phyloP scores from a whole-genome alignment of 1,284 basidiomycete genomes.

The Irpex lacteus region DNA sequence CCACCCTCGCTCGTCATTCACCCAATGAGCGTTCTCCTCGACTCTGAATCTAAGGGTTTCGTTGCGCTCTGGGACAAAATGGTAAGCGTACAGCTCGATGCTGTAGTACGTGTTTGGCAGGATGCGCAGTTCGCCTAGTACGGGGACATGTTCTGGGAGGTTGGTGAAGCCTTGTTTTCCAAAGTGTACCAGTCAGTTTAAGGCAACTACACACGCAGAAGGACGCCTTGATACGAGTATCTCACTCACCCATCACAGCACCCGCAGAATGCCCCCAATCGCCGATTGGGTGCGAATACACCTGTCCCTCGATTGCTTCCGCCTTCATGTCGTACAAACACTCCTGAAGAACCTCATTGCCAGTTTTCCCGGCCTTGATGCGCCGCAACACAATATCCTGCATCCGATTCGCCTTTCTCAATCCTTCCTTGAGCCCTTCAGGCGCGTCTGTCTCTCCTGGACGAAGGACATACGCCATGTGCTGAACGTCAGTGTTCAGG shows the following conservation, averaged over 20 bases:
- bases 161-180: slow-evolving; percentile 40
- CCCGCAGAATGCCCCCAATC: slow-evolving; percentile 57
- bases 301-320: slow-evolving; percentile 45
- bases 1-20: slow-evolving; percentile 36
- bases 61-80: slow-evolving; percentile 47
- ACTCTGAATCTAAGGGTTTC: slow-evolving; percentile 43
- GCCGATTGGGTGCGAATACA: slow-evolving; percentile 54
- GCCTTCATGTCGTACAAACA: slow-evolving; percentile 40
- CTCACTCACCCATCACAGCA: slow-evolving; percentile 43
- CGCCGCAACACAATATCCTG: slow-evolving; percentile 45
- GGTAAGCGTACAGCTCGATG: slow-evolving; percentile 50
- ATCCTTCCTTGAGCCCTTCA: slow-evolving; percentile 39
- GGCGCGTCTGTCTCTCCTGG: slow-evolving; percentile 41
- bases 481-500: slow-evolving; percentile 55
- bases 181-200: no score
- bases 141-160: slow-evolving; percentile 41
- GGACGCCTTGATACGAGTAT: neutral
- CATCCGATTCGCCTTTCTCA: slow-evolving; percentile 47
- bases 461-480: slow-evolving; percentile 54
- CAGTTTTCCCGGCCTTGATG: slow-evolving; percentile 45
- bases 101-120: slow-evolving; percentile 47
- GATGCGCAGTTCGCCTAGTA: slow-evolving; percentile 42
- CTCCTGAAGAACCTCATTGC: slow-evolving; percentile 43
- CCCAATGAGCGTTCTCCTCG: slow-evolving; percentile 52
- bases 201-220: no score